These are phyloP conservation scores for Beauveria bassiana DNA, from an alignment of 2,329 filamentous ascomycete genomes.

Conservation along the genomic window DNA sequence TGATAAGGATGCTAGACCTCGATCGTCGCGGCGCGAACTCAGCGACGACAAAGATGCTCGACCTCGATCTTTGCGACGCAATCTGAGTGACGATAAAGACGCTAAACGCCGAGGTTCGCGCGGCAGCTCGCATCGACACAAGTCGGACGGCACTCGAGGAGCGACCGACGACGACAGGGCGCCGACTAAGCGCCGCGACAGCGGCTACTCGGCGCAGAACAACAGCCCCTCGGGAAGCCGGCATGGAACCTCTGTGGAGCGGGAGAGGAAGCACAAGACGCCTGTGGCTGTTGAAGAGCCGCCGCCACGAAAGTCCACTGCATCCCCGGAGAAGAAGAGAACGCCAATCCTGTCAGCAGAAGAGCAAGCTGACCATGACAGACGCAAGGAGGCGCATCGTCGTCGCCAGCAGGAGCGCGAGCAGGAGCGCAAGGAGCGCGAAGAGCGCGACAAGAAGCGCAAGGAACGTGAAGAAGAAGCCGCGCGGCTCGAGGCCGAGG, in stretches of 20 bases:
- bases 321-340: constrained; percentile 19
- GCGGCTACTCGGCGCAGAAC: constrained; percentile 36
- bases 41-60: constrained; percentile 19
- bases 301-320: background rate
- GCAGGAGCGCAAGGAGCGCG: constrained; percentile 10
- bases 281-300: background rate
- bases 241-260: constrained; percentile 40
- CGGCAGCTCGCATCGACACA: constrained; percentile 25
- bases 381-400: constrained; percentile 36
- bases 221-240: constrained; percentile 25
- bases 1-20: constrained; percentile 22
- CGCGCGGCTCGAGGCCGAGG: constrained; percentile 12
- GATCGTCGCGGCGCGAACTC: constrained; percentile 13
- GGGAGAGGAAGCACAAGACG: background rate
- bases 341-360: constrained; percentile 28
- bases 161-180: constrained; percentile 17
- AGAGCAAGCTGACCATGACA: constrained; percentile 43
- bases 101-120: constrained; percentile 21
- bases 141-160: constrained; percentile 28
- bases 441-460: constrained; percentile 13
- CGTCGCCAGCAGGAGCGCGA: constrained; percentile 12
- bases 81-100: constrained; percentile 15
- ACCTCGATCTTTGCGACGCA: constrained; percentile 17
- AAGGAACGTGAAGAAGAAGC: background rate
- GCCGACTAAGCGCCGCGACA: constrained; percentile 36